phyloP scores from a whole-genome alignment of 2,329 filamentous ascomycete species.

The Aspergillus tamarii region DNA sequence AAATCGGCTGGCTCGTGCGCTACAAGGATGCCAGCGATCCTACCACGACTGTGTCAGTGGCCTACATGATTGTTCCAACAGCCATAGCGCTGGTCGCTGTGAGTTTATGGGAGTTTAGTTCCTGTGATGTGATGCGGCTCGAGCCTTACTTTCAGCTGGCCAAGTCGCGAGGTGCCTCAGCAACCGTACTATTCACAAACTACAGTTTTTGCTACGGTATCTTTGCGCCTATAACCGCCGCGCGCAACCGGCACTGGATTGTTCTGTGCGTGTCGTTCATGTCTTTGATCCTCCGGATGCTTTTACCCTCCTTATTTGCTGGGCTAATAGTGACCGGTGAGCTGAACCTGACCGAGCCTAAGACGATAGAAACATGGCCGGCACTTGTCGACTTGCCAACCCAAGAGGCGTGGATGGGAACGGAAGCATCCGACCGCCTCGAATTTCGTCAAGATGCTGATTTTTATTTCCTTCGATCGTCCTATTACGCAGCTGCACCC shows the following conservation, averaged over 20 bases:
- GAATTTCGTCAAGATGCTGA: not conserved
- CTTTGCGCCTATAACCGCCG: conserved; percentile 19
- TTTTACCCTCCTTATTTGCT: conserved; percentile 22
- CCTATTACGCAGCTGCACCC: conserved; percentile 4
- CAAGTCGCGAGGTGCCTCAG: conserved; percentile 13
- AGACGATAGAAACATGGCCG: conserved; percentile 9
- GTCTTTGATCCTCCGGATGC: conserved; percentile 19
- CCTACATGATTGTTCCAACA: conserved; percentile 21
- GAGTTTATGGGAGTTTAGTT: conserved; percentile 20
- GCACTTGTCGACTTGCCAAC: conserved; percentile 6
- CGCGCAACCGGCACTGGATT: conserved; percentile 26
- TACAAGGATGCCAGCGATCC: not conserved
- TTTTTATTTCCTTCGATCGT: not conserved
- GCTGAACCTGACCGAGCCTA: not conserved
- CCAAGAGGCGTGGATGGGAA: conserved; percentile 7
- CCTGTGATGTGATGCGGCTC: conserved; percentile 24
- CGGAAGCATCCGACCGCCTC: not conserved
- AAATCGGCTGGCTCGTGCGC: not conserved
- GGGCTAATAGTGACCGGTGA: conserved; percentile 18
- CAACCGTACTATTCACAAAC: conserved; percentile 24
- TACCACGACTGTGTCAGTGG: conserved; percentile 1
- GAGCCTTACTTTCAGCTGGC: conserved; percentile 28
- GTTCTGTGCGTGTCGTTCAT: conserved; percentile 18
- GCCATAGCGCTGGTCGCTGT: conserved; percentile 20
- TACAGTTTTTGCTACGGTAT: conserved; percentile 24